A percentile compares a stretch with the other conserved stretches of the same genome.
Conservation (phyloP, 2,329 filamentous ascomycete species). For the Ramichloridium luteum region DNA sequence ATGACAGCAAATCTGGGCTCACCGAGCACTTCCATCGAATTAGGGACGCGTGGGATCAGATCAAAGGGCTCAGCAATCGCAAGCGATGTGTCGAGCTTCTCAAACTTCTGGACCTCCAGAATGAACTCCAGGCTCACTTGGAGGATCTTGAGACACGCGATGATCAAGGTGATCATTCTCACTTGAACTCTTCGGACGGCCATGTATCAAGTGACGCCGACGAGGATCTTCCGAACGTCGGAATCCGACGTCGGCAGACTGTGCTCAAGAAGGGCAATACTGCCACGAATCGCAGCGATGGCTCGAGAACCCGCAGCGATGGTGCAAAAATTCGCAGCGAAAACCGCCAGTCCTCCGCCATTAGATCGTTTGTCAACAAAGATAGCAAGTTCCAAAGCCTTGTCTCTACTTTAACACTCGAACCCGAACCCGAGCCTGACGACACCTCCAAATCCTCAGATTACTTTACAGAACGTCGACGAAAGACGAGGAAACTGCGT, state of each 20-base stretch:
- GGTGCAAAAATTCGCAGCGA: constrained; percentile 9
- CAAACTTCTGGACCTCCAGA: constrained; percentile 20
- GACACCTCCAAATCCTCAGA: constrained; percentile 12
- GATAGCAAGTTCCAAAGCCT: too few species aligned
- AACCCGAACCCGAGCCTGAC: not conserved
- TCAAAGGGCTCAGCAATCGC: constrained; percentile 16
- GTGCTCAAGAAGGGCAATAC: constrained; percentile 8
- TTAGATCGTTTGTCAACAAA: constrained; percentile 1
- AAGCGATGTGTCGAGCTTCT: constrained; percentile 20
- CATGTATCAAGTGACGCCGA: constrained; percentile 24
- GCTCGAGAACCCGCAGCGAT: constrained; percentile 5
- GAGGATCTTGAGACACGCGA: constrained; percentile 13
- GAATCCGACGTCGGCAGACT: constrained; percentile 14
- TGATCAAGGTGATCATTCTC: constrained; percentile 6
- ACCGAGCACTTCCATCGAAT: constrained; percentile 21
- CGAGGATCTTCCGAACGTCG: constrained; percentile 21
- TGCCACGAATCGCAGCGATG: not conserved
- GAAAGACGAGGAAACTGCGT: constrained; percentile 22
- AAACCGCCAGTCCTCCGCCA: constrained; percentile 4
- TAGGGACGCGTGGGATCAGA: constrained; percentile 18
- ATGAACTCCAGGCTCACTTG: constrained; percentile 16
- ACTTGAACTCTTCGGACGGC: constrained; percentile 14
- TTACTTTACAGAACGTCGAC: constrained; percentile 18
- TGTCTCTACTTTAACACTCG: too few species aligned
- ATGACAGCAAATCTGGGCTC: constrained; percentile 29